phyloP scores from a whole-genome alignment of 768 basidiomycete genomes.

The Cyathus striatus region DNA sequence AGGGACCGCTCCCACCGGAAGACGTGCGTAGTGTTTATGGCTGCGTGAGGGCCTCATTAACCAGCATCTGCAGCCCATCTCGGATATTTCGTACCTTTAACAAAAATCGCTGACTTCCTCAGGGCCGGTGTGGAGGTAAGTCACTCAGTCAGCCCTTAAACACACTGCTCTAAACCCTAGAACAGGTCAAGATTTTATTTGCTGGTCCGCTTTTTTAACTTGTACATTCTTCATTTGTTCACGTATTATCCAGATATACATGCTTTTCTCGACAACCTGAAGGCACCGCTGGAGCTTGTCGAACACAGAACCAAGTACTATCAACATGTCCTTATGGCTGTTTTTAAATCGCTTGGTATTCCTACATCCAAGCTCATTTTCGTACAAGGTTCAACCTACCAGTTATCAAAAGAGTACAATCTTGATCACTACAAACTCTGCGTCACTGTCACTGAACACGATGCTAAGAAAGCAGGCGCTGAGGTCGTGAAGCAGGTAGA shows the following conservation, averaged over 20 bases:
- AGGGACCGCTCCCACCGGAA: slow-evolving; percentile 92
- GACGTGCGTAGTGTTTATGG: slow-evolving; percentile 57
- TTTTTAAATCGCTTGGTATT: slow-evolving; percentile 87
- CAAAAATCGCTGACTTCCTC: slow-evolving; percentile 95
- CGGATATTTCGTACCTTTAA: slow-evolving; percentile 92
- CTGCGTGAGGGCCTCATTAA: background rate
- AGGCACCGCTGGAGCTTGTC: slow-evolving; percentile 92
- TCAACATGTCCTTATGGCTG: slow-evolving; percentile 69
- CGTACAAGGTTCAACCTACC: slow-evolving; percentile 89
- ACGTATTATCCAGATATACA: slow-evolving; percentile 68
- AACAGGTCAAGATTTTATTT: slow-evolving; percentile 70
- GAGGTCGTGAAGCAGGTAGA: slow-evolving; percentile 99
- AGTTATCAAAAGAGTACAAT: slow-evolving; percentile 87
- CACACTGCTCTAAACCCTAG: background rate
- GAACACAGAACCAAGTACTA: slow-evolving; percentile 89
- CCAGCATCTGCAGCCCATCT: slow-evolving; percentile 68
- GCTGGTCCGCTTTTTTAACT: slow-evolving; percentile 48
- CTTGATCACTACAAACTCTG: slow-evolving; percentile 92
- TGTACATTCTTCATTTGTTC: background rate
- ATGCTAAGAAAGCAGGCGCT: slow-evolving; percentile 96
- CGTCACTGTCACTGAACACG: slow-evolving; percentile 90
- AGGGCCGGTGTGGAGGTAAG: slow-evolving; percentile 82
- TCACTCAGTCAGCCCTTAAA: too few relatives aligned
- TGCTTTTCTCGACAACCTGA: slow-evolving; percentile 96
- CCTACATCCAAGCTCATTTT: slow-evolving; percentile 81